Evolutionary conservation across 768 basidiomycete genomes (phyloP).

Genomic region (Postia placenta): DNA sequence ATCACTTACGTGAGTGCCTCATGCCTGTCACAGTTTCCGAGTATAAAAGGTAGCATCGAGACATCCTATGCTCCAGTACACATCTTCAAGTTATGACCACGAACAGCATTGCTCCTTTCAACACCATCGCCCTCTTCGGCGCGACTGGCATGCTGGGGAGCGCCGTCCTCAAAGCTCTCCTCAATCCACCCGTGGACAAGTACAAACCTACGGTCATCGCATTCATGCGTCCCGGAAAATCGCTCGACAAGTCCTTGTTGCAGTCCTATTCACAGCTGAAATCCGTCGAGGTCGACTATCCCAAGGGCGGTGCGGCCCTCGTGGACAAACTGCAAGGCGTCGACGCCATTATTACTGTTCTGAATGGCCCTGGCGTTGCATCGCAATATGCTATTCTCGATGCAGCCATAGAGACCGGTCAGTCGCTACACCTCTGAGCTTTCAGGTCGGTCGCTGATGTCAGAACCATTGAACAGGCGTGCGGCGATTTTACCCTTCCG

Average conservation of each 20-base stretch:
- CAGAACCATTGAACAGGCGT: background rate
- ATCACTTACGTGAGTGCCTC: background rate
- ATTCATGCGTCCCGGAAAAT: background rate
- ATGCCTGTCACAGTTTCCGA: no score
- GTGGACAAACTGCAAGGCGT: background rate
- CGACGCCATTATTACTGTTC: slow-evolving; percentile 1
- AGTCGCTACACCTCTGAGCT: background rate
- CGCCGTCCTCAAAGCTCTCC: background rate
- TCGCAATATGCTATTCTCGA: background rate
- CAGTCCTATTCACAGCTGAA: background rate
- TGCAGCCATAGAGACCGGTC: background rate
- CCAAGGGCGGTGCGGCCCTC: background rate
- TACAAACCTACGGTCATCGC: slow-evolving; percentile 1
- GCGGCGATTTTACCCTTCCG: slow-evolving; percentile 1
- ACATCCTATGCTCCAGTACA: no score
- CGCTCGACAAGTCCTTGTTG: background rate
- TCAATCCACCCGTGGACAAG: background rate
- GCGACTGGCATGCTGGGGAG: slow-evolving; percentile 6
- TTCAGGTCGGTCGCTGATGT: background rate
- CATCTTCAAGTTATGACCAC: background rate
- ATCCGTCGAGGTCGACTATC: background rate
- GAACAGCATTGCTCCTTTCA: background rate
- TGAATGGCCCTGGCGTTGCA: background rate
- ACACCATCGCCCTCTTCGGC: slow-evolving; percentile 4
- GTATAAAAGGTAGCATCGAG: no score